A percentile compares a stretch with the other conserved stretches of the same genome.
These are phyloP conservation scores for Rhizodiscina lignyota DNA, from an alignment of 495 filamentous ascomycete species.

Conservation along the genomic window DNA sequence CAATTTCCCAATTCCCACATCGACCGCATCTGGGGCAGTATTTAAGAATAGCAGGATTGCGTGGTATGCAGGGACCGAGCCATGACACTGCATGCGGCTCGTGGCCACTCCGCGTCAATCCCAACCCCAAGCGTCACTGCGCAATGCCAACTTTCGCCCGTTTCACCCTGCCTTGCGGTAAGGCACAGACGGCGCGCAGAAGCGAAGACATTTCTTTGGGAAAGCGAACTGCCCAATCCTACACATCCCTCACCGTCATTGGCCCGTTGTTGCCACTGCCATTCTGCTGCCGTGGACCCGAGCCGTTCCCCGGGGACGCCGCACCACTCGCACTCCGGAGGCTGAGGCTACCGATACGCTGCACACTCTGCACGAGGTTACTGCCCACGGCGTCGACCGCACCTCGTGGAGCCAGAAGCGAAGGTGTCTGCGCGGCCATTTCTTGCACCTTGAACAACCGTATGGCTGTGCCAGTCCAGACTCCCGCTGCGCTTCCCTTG, in stretches of 20 bases:
- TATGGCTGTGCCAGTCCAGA: constrained; percentile 87
- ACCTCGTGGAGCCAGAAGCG: constrained; percentile 65
- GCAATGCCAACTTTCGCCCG: no score
- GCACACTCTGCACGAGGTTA: constrained; percentile 75
- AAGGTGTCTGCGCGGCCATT: constrained; percentile 60
- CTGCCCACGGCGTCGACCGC: constrained; percentile 93
- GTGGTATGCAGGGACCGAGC: no score
- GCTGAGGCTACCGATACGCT: constrained; percentile 66
- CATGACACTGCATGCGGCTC: no score
- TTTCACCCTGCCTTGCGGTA: no score
- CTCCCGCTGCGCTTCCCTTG: constrained; percentile 75
- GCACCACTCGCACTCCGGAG: constrained; percentile 18
- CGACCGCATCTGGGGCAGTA: no score
- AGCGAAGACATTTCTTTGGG: no score
- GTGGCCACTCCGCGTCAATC: no score
- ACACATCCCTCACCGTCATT: constrained; percentile 13
- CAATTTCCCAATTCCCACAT: no score
- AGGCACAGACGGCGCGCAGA: no score
- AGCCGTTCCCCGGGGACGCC: constrained; percentile 2
- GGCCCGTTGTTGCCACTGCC: constrained; percentile 6
- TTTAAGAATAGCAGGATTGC: no score
- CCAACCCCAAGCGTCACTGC: no score
- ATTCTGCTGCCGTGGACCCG: constrained; percentile 1
- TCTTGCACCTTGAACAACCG: constrained; percentile 84
- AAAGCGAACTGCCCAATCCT: no score